Base-by-base conservation (phyloP, 306 rosid species). In the Hylodesmum podocarpum region DNA sequence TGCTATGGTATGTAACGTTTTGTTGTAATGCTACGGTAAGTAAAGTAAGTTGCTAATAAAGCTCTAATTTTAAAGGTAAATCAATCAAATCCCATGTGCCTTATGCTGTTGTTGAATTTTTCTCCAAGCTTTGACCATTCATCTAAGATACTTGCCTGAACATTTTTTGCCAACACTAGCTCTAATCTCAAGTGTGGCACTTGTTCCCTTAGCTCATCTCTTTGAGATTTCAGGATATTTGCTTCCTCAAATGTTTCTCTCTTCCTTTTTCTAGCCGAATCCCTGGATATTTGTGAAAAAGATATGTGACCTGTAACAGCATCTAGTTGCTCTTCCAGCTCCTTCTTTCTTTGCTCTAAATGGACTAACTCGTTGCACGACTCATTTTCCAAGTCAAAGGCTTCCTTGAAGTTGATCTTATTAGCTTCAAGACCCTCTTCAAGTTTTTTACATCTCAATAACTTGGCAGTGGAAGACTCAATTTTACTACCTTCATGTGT, bases 121-220 rank as follows among this genome's bases (percentile, higher is more conserved):
- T 80, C 76, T 22, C 71, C 55, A 31, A 80, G 76, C 39, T 46
- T 75, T 36, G 50, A 81, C 76, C 80, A 81, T 75, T 75, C 77
- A 59, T 4, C 64, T 19, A 27, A 46, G 5, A 81, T 81, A 58
- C 68, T 59, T 75, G n/a, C 21, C 41, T 59, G 72, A 28, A 37
- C 59, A 41, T 67, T 19, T 59, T 47, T 37, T 0, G 84, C 84
- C 49, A 66, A 61, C 68, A 69, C 73, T 9, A 46, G 28, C 31
- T 81, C 77, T 57, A 21, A 25, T 25, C 44, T 73, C 84, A 65
- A 55, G 18, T 15, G 0, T 15, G 84, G 70, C 37, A 41, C 8
- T 55, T 53, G 70, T 34, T 43, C 67, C 43, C 75, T 73, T 41
- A 80, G 39, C 29, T 39, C 68, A 75, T 81, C 81, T 70, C 81